Percentiles rank a stretch among this genome's conserved stretches.
Evolutionary conservation across 106 monocot species (phyloP).

Genomic region (Narthecium ossifragum): DNA sequence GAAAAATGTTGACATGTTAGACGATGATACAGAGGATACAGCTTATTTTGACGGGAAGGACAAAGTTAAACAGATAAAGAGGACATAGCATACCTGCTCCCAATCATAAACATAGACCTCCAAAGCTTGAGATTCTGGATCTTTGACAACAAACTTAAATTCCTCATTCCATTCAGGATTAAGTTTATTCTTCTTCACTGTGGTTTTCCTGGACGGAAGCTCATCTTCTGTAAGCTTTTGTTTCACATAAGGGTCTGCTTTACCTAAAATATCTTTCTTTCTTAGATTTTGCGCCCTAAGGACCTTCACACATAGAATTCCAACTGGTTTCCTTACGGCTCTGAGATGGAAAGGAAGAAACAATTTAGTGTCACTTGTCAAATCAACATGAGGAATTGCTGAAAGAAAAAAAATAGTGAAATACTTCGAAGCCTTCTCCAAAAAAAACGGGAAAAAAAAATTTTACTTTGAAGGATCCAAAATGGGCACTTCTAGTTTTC

Average conservation of each 20-base stretch:
- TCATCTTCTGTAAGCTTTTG: constrained; percentile 60
- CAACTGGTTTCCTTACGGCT: constrained; percentile 66
- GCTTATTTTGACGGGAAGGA: background rate
- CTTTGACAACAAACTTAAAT: constrained; percentile 74
- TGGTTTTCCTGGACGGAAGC: constrained; percentile 73
- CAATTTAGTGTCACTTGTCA: background rate
- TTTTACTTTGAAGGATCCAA: constrained; percentile 73
- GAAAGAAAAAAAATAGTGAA: no score
- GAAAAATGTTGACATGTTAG: background rate
- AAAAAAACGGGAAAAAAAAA: background rate
- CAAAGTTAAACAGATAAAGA: background rate
- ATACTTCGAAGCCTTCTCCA: no score
- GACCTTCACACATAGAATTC: constrained; percentile 66
- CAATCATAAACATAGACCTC: constrained; percentile 67
- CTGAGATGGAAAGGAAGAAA: constrained; percentile 15
- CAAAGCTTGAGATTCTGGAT: constrained; percentile 67
- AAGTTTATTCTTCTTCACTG: constrained; percentile 69
- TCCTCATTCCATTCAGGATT: constrained; percentile 97
- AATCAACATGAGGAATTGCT: background rate
- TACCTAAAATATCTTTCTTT: constrained; percentile 85
- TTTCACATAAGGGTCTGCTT: constrained; percentile 83
- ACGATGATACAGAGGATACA: background rate
- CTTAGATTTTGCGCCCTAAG: constrained; percentile 55
- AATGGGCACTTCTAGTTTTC: constrained; percentile 63
- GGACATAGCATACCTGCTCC: constrained; percentile 58